A percentile compares a stretch with the other conserved stretches of the same genome.
These are phyloP conservation scores for Ordospora pajunii DNA, from an alignment of 371 early-diverging fungal genomes.

Conservation along the genomic window DNA sequence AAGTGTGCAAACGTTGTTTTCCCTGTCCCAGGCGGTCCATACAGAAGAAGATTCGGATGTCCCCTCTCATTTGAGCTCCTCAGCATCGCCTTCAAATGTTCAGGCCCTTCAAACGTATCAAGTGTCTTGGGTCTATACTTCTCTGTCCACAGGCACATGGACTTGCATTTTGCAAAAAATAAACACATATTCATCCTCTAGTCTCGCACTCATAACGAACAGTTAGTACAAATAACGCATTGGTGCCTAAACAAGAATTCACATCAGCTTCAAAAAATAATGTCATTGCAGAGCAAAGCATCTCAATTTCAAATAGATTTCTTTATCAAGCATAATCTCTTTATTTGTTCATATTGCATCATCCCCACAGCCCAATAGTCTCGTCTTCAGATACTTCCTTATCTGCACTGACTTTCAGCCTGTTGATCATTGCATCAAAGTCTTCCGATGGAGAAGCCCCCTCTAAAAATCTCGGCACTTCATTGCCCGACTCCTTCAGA, in stretches of 20 bases:
- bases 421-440: not conserved
- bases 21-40: conserved; percentile 96
- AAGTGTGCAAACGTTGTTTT: conserved; percentile 94
- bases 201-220: no score
- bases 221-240: no score
- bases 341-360: not conserved
- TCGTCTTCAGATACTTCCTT: conserved; percentile 10
- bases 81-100: conserved; percentile 49
- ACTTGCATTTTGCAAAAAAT: not conserved
- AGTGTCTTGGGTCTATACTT: conserved; percentile 59
- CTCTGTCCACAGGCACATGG: conserved; percentile 58
- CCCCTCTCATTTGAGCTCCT: conserved; percentile 6
- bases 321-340: not conserved
- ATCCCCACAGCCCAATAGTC: conserved; percentile 12
- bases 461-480: conserved; percentile 70
- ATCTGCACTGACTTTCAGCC: not conserved
- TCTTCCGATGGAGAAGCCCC: not conserved
- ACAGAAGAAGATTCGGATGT: conserved; percentile 88
- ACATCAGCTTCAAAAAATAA: no score
- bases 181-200: not conserved
- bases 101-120: conserved; percentile 39
- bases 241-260: no score
- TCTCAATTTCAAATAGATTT: not conserved
- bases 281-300: no score
- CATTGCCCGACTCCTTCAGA: conserved; percentile 77